phyloP scores from a whole-genome alignment of 2,329 filamentous ascomycete genomes.

The Fusarium miscanthi region DNA sequence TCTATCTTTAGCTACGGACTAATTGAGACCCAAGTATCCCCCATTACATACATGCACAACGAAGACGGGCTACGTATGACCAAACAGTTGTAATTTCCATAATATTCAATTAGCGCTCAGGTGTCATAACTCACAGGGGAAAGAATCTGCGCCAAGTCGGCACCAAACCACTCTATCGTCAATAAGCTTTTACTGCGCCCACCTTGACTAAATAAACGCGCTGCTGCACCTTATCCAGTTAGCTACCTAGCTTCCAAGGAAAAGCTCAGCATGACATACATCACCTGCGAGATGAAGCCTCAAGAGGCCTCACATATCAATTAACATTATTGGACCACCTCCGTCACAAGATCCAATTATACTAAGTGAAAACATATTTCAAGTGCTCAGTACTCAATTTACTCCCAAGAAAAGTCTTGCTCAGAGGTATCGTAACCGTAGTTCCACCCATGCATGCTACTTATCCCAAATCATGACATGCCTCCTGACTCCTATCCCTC shows the following conservation, averaged over 20 bases:
- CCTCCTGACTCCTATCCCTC: slow-evolving; percentile 29
- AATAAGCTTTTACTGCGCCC: slow-evolving; percentile 46
- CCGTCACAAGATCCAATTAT: not conserved
- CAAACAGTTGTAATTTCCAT: not conserved
- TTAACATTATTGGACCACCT: not conserved
- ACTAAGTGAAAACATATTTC: not conserved
- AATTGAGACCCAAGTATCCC: not conserved
- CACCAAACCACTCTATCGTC: slow-evolving; percentile 39
- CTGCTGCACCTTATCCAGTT: not conserved
- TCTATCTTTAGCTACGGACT: not conserved
- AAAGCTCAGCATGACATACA: slow-evolving; percentile 22
- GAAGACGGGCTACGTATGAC: not conserved
- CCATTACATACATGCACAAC: not conserved
- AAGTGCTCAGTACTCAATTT: not conserved
- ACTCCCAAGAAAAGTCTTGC: slow-evolving; percentile 15
- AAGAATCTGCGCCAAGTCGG: slow-evolving; percentile 40
- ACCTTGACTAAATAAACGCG: slow-evolving; percentile 16
- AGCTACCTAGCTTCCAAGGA: slow-evolving; percentile 13
- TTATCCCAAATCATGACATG: slow-evolving; percentile 34
- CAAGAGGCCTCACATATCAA: not conserved
- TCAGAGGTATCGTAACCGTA: slow-evolving; percentile 36
- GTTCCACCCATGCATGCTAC: slow-evolving; percentile 34
- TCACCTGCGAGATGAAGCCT: not conserved
- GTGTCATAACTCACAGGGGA: not conserved
- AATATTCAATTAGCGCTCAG: not conserved